Evolutionary conservation across 2,329 filamentous ascomycete species (phyloP).

Genomic region (Epichloe coenophiala): DNA sequence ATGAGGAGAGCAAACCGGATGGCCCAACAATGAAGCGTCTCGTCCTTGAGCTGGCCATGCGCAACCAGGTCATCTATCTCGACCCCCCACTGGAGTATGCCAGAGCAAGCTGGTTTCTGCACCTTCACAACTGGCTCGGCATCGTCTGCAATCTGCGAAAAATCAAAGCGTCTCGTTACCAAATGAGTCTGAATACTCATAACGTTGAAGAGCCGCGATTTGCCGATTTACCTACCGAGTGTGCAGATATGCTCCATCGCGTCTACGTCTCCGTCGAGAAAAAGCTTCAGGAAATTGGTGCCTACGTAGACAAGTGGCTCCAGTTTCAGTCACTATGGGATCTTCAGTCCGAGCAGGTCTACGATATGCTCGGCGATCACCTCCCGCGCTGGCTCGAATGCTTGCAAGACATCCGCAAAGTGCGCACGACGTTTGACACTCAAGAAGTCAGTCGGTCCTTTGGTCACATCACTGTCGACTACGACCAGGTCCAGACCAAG

Average conservation of each 20-base stretch:
- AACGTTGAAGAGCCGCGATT: slow-evolving; percentile 60
- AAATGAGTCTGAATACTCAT: slow-evolving; percentile 65
- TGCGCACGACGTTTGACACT: slow-evolving; percentile 90
- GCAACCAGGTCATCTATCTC: slow-evolving; percentile 92
- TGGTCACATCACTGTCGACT: slow-evolving; percentile 89
- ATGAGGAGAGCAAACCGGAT: slow-evolving; percentile 34
- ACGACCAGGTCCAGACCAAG: slow-evolving; percentile 96
- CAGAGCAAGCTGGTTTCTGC: slow-evolving; percentile 82
- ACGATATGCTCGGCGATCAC: slow-evolving; percentile 81
- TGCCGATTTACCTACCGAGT: slow-evolving; percentile 70
- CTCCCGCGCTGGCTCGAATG: slow-evolving; percentile 87
- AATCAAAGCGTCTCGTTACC: slow-evolving; percentile 89
- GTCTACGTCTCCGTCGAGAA: slow-evolving; percentile 77
- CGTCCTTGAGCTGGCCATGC: slow-evolving; percentile 90
- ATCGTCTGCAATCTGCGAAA: slow-evolving; percentile 85
- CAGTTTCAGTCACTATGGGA: slow-evolving; percentile 99
- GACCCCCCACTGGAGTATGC: slow-evolving; percentile 93
- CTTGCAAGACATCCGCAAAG: slow-evolving; percentile 93
- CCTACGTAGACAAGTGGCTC: slow-evolving; percentile 94
- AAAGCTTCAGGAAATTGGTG: slow-evolving; percentile 65
- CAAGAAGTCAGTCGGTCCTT: slow-evolving; percentile 88
- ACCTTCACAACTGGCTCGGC: slow-evolving; percentile 87
- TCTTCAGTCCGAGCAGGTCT: slow-evolving; percentile 88
- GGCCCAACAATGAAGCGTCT: slow-evolving; percentile 57
- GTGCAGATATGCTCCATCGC: slow-evolving; percentile 62